A percentile compares a stretch with the other conserved stretches of the same genome.
These are phyloP conservation scores for Plasmodium ovale DNA, from an alignment of 169 alveolate species.

Conservation along the genomic window DNA sequence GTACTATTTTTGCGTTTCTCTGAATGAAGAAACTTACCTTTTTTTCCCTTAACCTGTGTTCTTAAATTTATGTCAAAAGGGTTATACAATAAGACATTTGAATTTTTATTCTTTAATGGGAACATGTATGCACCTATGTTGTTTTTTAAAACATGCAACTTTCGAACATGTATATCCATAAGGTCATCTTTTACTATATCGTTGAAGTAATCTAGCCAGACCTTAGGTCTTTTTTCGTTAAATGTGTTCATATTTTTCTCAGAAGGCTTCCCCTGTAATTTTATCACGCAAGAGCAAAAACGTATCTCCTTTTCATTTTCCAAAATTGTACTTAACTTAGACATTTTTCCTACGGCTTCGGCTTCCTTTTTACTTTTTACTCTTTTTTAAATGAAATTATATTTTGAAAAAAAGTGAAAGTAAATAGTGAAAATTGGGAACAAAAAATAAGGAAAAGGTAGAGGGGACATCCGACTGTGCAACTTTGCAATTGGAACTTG, in stretches of 20 bases:
- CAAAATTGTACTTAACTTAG: conserved; percentile 22
- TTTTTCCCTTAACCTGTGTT: background rate
- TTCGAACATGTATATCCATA: conserved; percentile 8
- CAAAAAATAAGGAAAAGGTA: background rate
- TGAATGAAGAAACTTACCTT: background rate
- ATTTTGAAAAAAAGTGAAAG: no score
- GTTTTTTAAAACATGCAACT: conserved; percentile 27
- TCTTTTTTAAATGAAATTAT: no score
- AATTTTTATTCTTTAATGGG: conserved; percentile 5
- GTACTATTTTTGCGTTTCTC: background rate
- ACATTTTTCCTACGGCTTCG: conserved; percentile 10
- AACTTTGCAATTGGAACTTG: background rate
- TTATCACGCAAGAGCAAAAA: conserved; percentile 47
- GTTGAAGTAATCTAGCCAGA: conserved; percentile 50
- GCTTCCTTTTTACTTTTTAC: background rate
- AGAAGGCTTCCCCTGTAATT: conserved; percentile 4
- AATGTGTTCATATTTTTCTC: background rate
- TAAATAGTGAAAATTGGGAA: no score
- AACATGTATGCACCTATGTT: conserved; percentile 25
- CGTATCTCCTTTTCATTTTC: conserved; percentile 50
- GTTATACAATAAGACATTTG: conserved; percentile 26
- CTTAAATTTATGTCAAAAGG: conserved; percentile 44
- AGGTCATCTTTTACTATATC: conserved; percentile 55
- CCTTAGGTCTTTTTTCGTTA: conserved; percentile 11
- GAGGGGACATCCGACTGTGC: background rate